Evolutionary conservation across 2,329 filamentous ascomycete genomes (phyloP).

Genomic region (Didymellaceae sp.): DNA sequence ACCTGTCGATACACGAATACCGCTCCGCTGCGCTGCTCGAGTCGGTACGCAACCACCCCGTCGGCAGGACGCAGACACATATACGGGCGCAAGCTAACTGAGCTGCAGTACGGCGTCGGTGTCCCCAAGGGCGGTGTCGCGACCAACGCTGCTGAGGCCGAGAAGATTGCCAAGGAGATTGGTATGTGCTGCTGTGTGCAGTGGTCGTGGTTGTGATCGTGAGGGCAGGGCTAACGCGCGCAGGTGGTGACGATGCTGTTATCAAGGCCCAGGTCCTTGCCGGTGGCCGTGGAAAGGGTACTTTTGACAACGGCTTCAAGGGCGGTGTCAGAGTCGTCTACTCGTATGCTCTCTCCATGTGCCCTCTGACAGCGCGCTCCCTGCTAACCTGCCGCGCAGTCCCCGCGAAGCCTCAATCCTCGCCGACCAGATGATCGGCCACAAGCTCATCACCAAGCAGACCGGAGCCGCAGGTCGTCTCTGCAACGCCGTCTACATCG

Average conservation of each 20-base stretch:
- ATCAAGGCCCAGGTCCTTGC: conserved; percentile 99
- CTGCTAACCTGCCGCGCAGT: conserved; percentile 48
- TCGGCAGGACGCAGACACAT: too few relatives aligned
- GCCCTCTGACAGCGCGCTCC: neutral
- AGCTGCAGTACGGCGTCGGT: conserved; percentile 83
- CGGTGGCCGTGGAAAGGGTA: conserved; percentile 96
- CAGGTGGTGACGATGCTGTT: conserved; percentile 88
- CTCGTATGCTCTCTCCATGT: conserved; percentile 64
- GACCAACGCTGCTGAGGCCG: conserved; percentile 82
- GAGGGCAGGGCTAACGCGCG: conserved; percentile 40
- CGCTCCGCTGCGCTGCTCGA: conserved; percentile 90
- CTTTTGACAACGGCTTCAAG: conserved; percentile 98
- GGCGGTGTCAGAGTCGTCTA: conserved; percentile 98
- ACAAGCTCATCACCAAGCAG: conserved; percentile 99
- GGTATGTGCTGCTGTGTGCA: conserved; percentile 58
- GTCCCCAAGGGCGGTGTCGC: conserved; percentile 91
- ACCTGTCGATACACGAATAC: conserved; percentile 98
- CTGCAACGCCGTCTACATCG: conserved; percentile 98
- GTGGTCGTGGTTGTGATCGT: neutral
- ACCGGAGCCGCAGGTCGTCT: conserved; percentile 91
- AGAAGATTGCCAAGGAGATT: conserved; percentile 87
- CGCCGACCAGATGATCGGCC: conserved; percentile 98
- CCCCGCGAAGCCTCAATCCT: conserved; percentile 96
- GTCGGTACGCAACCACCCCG: conserved; percentile 53
- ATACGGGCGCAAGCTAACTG: conserved; percentile 32